These are phyloP conservation scores for Cercospora brassicicola DNA, from an alignment of 2,329 filamentous ascomycete species.

Conservation along the genomic window DNA sequence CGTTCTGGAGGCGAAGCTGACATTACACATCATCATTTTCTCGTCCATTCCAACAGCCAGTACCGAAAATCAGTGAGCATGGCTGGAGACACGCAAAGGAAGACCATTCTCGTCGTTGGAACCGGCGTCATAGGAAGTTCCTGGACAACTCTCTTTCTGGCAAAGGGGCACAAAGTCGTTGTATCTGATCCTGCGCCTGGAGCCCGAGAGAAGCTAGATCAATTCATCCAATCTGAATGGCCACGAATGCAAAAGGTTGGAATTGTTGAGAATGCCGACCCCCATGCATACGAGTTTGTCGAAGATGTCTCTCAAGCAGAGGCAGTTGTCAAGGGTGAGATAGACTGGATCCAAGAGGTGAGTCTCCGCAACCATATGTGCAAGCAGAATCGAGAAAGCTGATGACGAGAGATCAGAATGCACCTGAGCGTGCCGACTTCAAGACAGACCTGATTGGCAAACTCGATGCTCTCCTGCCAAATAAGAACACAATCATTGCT, in stretches of 20 bases:
- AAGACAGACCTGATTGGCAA: conserved; percentile 43
- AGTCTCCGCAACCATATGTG: conserved; percentile 32
- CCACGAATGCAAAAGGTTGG: conserved; percentile 26
- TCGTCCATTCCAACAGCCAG: not conserved
- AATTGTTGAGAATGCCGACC: conserved; percentile 16
- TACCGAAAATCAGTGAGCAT: not conserved
- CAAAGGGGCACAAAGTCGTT: conserved; percentile 43
- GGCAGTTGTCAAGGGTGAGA: not conserved
- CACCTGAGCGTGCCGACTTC: conserved; percentile 43
- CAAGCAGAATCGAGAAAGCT: conserved; percentile 30
- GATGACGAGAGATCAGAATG: conserved; percentile 12
- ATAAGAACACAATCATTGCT: conserved; percentile 42
- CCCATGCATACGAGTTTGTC: conserved; percentile 29
- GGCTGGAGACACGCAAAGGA: conserved; percentile 11
- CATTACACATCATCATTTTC: not conserved
- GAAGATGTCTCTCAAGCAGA: conserved; percentile 18
- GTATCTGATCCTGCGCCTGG: conserved; percentile 45
- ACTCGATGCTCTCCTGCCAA: conserved; percentile 37
- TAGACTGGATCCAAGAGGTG: not conserved
- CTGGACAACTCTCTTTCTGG: conserved; percentile 46
- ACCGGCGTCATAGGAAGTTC: conserved; percentile 45
- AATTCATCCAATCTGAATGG: conserved; percentile 30
- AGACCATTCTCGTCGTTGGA: conserved; percentile 41
- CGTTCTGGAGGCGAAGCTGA: not conserved
- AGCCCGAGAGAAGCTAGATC: conserved; percentile 37